Percentiles rank a stretch among this genome's conserved stretches.
phyloP scores from a whole-genome alignment of 2,329 filamentous ascomycete genomes.

The Microascus cirrosus region DNA sequence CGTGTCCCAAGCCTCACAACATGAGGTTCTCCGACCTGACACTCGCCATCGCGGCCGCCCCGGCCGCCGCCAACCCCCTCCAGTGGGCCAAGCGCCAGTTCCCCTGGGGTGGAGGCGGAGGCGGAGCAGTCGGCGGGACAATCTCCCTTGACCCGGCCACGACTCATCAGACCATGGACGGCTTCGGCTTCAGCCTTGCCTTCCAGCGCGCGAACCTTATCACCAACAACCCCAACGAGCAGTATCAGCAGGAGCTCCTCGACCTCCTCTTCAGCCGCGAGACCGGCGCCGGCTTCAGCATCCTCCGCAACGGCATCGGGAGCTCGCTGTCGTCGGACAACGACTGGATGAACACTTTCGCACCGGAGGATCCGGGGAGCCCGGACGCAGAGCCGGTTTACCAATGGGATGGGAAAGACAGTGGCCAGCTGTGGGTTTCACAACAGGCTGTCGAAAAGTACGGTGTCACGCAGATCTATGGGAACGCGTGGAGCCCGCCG shows the following conservation, averaged over 20 bases:
- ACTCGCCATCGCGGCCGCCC: neutral
- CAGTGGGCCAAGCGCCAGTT: conserved; percentile 5
- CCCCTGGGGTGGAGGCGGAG: neutral
- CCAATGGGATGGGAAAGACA: conserved; percentile 31
- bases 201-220: conserved; percentile 23
- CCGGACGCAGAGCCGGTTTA: conserved; percentile 28
- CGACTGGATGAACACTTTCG: conserved; percentile 18
- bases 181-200: conserved; percentile 36
- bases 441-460: conserved; percentile 30
- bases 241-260: conserved; percentile 22
- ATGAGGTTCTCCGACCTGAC: conserved; percentile 4
- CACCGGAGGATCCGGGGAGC: conserved; percentile 28
- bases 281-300: conserved; percentile 34
- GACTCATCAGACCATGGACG: conserved; percentile 26
- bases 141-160: conserved; percentile 16
- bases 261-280: conserved; percentile 32
- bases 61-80: neutral
- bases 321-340: conserved; percentile 19
- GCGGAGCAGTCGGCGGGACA: conserved; percentile 10
- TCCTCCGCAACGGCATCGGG: conserved; percentile 37
- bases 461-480: conserved; percentile 25
- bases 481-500: conserved; percentile 34
- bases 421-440: conserved; percentile 38
- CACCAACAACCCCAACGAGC: conserved; percentile 8
- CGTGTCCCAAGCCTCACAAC: neutral